Base-by-base conservation (phyloP, 805 yeast species). In the Ogataea glucozyma region DNA sequence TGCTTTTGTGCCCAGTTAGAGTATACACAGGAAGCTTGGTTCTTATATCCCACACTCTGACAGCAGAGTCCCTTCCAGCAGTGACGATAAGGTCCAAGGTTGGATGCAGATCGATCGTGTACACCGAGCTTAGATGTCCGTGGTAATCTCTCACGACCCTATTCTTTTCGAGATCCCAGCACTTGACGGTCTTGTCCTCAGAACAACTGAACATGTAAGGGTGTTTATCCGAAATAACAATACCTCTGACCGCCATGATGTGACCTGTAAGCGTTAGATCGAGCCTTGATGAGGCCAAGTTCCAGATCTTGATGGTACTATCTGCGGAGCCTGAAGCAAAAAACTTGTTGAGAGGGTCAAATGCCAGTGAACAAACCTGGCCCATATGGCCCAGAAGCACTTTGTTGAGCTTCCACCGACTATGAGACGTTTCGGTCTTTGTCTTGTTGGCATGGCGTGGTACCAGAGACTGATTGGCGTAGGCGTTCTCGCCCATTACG, bases 151-250 rank as follows among this genome's bases (percentile, higher is more conserved):
- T 70, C 4, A 89, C 77, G 2, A 87, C 79, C 52, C 79, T 79
- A 54, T 90, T 88, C 56, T 81, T 78, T 62, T 91, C 98, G 52
- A 93, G 71, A 68, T 93, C 99, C 97, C 98, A 93, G 64, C 98
- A 90, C 59, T 88, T 80, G 8, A 89, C 88, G 19, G 89, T 74
- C 61, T 90, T 90, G 62, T 93, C 99, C 59, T 93, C 98, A 32
- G 96, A 85, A 18, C 93, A 90, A 11, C 91, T 79, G 61, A 90
- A 93, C 70, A 93, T 67, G 62, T 91, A 91, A 0, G 98, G 97
- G 59, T 83, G 88, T 41, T 85, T 70, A 2, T 73, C 69, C 0
- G 96, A 86, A 0, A 91, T 75, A 0, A 75, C 81, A 12, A 93
- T 57, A 2, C 88, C 85, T 42, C 97, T 66, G 1, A 93, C 91